These are phyloP conservation scores for Clonostachys byssicola DNA, from an alignment of 2,329 filamentous ascomycete genomes.

Conservation along the genomic window DNA sequence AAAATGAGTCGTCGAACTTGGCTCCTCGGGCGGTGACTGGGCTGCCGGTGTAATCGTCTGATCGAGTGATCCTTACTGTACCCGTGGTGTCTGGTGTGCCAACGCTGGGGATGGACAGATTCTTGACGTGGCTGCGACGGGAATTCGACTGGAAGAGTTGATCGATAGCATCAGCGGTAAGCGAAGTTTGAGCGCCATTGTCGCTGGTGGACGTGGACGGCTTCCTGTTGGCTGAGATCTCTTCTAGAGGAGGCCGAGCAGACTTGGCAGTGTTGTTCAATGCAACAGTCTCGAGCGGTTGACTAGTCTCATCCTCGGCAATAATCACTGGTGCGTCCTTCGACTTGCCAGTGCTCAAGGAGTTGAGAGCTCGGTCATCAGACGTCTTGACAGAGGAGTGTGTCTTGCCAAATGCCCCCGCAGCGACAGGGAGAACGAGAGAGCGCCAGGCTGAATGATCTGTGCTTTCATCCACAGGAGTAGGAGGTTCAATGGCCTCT, in stretches of 20 bases:
- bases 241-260: constrained; percentile 6
- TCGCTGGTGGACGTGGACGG: constrained; percentile 44
- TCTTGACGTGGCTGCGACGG: constrained; percentile 21
- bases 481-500: constrained; percentile 32
- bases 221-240: constrained; percentile 22
- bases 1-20: constrained; percentile 27
- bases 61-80: constrained; percentile 38
- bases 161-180: constrained; percentile 82
- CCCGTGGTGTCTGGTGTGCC: constrained; percentile 27
- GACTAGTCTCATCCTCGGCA: constrained; percentile 61
- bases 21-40: constrained; percentile 25
- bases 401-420: constrained; percentile 45
- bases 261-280: too few species aligned
- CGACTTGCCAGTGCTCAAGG: constrained; percentile 21
- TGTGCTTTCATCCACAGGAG: constrained; percentile 15
- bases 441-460: not conserved
- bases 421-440: constrained; percentile 32
- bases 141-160: constrained; percentile 46
- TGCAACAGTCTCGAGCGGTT: constrained; percentile 29
- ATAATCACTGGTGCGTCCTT: constrained; percentile 42
- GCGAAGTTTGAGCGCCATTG: constrained; percentile 74
- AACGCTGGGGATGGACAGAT: constrained; percentile 25
- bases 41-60: constrained; percentile 34
- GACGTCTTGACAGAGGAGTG: constrained; percentile 22
- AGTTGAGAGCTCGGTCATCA: constrained; percentile 12